Conservation (phyloP, 2,329 filamentous ascomycete species). For the Penicillium sp. region DNA sequence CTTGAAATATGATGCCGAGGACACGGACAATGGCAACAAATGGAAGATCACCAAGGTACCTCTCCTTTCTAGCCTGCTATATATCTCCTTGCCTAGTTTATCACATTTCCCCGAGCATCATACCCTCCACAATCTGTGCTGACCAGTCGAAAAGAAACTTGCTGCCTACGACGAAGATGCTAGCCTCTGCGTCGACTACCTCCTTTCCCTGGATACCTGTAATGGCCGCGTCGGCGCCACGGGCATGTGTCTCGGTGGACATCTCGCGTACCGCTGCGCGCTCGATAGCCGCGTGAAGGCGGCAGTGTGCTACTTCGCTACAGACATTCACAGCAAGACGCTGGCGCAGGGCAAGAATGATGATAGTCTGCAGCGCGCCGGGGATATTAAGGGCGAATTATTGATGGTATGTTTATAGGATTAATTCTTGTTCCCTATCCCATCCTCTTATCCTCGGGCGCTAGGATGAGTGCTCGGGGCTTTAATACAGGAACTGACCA, state of each 20-base stretch:
- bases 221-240: slow-evolving; percentile 76
- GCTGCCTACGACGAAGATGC: slow-evolving; percentile 83
- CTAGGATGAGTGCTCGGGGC: not conserved
- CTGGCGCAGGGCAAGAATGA: slow-evolving; percentile 68
- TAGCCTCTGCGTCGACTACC: slow-evolving; percentile 63
- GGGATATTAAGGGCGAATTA: slow-evolving; percentile 72
- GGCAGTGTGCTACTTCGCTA: slow-evolving; percentile 85
- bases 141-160: slow-evolving; percentile 57
- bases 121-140: not conserved
- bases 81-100: not conserved
- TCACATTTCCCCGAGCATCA: not conserved
- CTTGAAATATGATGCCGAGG: slow-evolving; percentile 79
- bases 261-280: slow-evolving; percentile 71
- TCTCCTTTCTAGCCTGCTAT: too few relatives aligned
- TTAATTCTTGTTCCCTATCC: not conserved
- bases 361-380: slow-evolving; percentile 59
- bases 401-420: slow-evolving; percentile 56
- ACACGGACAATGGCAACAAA: slow-evolving; percentile 82
- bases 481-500: not conserved
- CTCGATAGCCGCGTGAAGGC: slow-evolving; percentile 75
- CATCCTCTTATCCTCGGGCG: not conserved
- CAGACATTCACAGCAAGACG: slow-evolving; percentile 78
- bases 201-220: slow-evolving; percentile 72
- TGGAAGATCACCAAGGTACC: slow-evolving; percentile 77
- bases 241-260: slow-evolving; percentile 91